Evolutionary conservation across 805 yeast genomes (phyloP).

Genomic region (Yamadazyma sp.): DNA sequence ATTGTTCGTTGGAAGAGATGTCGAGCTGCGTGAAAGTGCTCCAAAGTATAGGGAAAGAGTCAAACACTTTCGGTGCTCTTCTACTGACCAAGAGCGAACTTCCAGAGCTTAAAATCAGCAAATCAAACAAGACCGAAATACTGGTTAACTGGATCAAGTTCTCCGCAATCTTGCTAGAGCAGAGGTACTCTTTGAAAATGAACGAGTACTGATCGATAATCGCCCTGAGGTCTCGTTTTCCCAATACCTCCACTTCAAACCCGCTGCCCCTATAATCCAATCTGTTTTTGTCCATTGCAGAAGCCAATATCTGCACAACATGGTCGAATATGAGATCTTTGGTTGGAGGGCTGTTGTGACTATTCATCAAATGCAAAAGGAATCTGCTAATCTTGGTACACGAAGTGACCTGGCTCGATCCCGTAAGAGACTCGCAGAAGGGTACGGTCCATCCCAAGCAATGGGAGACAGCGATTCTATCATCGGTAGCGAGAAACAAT

Average conservation of each 20-base stretch:
- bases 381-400: conserved; percentile 5
- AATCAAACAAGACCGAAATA: conserved; percentile 44
- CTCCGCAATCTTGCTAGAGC: not conserved
- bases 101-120: conserved; percentile 35
- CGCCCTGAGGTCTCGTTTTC: conserved; percentile 48
- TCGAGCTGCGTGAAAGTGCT: conserved; percentile 6
- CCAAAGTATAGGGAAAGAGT: conserved; percentile 36
- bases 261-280: conserved; percentile 18
- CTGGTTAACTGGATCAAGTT: not conserved
- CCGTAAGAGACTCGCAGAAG: conserved; percentile 10
- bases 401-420: conserved; percentile 5
- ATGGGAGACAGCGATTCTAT: conserved; percentile 54
- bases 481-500: conserved; percentile 19
- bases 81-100: conserved; percentile 20
- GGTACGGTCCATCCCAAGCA: conserved; percentile 48
- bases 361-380: conserved; percentile 3
- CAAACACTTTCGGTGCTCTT: conserved; percentile 29
- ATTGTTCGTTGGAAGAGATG: conserved; percentile 1
- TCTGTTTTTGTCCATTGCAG: conserved; percentile 13
- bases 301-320: conserved; percentile 13
- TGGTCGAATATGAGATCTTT: conserved; percentile 1
- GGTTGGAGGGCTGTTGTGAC: not conserved
- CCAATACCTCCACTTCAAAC: conserved; percentile 20
- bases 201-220: conserved; percentile 46
- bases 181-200: conserved; percentile 3